Evolutionary conservation across 1,284 basidiomycete species (phyloP).

Genomic region (Microbotryomycetes sp.): DNA sequence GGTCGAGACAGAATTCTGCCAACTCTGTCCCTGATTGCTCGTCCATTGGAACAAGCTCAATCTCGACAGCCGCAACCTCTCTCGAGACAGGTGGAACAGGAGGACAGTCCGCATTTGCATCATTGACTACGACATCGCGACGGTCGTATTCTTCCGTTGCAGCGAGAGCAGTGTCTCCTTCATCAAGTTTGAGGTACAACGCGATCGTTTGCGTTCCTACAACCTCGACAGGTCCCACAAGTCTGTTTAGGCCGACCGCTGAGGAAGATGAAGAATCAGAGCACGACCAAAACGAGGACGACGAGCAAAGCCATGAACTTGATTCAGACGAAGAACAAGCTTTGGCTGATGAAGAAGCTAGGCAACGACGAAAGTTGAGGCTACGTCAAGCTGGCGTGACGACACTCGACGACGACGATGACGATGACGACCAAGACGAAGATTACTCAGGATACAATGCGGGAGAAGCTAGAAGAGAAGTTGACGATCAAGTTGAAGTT

Average conservation of each 20-base stretch:
- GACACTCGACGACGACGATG: not conserved
- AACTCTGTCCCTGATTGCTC: no score
- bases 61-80: no score
- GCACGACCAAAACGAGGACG: not conserved
- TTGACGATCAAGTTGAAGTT: not conserved
- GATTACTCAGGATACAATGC: not conserved
- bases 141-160: not conserved
- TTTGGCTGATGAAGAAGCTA: not conserved
- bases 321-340: not conserved
- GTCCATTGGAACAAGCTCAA: not conserved
- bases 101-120: no score
- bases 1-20: not conserved
- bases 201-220: not conserved
- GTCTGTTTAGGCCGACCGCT: not conserved
- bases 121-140: not conserved
- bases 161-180: not conserved
- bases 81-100: no score
- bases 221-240: not conserved
- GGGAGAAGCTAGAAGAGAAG: no score
- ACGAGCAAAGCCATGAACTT: not conserved
- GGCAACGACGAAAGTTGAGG: not conserved
- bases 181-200: not conserved
- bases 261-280: not conserved
- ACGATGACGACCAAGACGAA: not conserved
- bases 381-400: not conserved